Evolutionary conservation across 176 grass and related monocot genomes (phyloP).

Genomic region (Eleusine coracana): DNA sequence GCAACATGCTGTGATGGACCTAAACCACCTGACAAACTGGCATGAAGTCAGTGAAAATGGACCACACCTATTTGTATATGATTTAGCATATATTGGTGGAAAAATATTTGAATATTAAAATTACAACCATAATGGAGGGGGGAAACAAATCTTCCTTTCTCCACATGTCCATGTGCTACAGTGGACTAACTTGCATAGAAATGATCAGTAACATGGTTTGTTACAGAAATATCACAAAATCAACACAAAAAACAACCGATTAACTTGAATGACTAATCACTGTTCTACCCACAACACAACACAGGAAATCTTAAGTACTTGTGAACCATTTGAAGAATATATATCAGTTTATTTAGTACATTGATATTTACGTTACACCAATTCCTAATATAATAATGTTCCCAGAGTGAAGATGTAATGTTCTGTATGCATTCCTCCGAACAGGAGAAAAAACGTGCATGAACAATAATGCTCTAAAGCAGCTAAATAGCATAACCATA

Average conservation of each 20-base stretch:
- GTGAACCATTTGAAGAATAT: not conserved
- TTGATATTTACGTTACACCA: not conserved
- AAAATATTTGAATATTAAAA: not conserved
- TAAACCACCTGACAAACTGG: slow-evolving; percentile 49
- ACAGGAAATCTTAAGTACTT: not conserved
- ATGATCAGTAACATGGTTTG: not conserved
- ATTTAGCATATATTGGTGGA: not conserved
- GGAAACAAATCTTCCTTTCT: not conserved
- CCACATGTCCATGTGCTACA: not conserved
- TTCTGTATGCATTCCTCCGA: not conserved
- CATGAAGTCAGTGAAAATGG: slow-evolving; percentile 28
- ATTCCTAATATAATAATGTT: slow-evolving; percentile 4
- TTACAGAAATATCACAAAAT: not conserved
- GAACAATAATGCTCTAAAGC: not conserved
- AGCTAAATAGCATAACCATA: not conserved
- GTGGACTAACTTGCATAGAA: not conserved
- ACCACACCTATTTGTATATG: not conserved
- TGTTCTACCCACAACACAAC: not conserved
- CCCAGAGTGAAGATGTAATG: not conserved
- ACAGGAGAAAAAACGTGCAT: not conserved
- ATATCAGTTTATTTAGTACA: not conserved
- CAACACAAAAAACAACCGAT: not conserved
- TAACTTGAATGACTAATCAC: not conserved
- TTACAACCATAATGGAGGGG: not conserved
- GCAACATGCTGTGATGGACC: slow-evolving; percentile 41